phyloP scores from a whole-genome alignment of 192 early-diverging fungal species.

The Podila epigama region DNA sequence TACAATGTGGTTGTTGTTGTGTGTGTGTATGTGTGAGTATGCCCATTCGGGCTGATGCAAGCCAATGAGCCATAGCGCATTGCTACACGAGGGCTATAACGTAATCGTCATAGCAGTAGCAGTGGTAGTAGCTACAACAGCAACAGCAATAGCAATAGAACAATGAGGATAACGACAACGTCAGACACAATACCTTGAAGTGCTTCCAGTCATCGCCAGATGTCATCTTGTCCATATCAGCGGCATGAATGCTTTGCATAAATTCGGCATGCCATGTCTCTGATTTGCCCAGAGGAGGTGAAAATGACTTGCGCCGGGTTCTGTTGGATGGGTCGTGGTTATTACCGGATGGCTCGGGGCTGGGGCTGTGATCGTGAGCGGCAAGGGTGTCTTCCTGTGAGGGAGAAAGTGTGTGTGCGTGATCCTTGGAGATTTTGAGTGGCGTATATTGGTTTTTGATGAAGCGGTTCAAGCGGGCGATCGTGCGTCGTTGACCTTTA shows the following conservation, averaged over 20 bases:
- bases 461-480: slow-evolving; percentile 68
- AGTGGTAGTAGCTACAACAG: too few relatives aligned
- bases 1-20: too few relatives aligned
- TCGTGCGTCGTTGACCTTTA: slow-evolving; percentile 70
- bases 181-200: slow-evolving; percentile 19
- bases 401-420: slow-evolving; percentile 14
- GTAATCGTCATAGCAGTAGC: too few relatives aligned
- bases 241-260: slow-evolving; percentile 24
- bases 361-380: slow-evolving; percentile 16
- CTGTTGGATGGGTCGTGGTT: neutral
- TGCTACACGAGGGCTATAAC: too few relatives aligned
- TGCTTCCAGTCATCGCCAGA: slow-evolving; percentile 17
- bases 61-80: too few relatives aligned
- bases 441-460: slow-evolving; percentile 53
- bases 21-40: too few relatives aligned
- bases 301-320: slow-evolving; percentile 31
- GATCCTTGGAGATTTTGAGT: slow-evolving; percentile 38
- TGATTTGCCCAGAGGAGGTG: slow-evolving; percentile 20
- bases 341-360: slow-evolving; percentile 26
- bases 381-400: slow-evolving; percentile 25
- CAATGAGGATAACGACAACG: neutral
- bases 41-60: too few relatives aligned
- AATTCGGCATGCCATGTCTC: slow-evolving; percentile 28
- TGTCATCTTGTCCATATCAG: slow-evolving; percentile 19
- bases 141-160: neutral